A percentile compares a stretch with the other conserved stretches of the same genome.
Evolutionary conservation across 2,329 filamentous ascomycete genomes (phyloP).

Genomic region (Chaetothyriales sp.): DNA sequence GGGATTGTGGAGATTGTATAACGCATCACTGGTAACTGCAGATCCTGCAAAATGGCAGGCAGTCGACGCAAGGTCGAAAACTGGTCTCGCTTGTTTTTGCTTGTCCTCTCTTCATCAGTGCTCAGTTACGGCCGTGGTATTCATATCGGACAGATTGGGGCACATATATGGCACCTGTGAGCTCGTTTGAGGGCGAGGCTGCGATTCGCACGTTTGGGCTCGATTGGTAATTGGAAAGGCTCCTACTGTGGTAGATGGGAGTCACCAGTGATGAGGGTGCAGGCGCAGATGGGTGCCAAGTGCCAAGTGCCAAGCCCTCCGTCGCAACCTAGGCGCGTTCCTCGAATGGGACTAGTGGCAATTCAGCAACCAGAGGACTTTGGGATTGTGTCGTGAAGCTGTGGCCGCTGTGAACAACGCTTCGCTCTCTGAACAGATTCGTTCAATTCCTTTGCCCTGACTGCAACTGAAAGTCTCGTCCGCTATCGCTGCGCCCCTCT

Average conservation of each 20-base stretch:
- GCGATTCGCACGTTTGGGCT: not conserved
- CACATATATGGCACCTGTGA: not conserved
- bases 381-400: not conserved
- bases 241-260: too few relatives aligned
- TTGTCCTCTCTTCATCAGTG: not conserved
- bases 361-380: not conserved
- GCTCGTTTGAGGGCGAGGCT: not conserved
- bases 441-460: not conserved
- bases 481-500: not conserved
- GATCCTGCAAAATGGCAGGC: conserved; percentile 35
- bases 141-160: not conserved
- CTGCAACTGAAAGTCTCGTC: not conserved
- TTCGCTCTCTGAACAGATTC: not conserved
- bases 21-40: conserved; percentile 39
- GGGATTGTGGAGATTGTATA: too few relatives aligned
- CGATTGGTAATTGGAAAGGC: too few relatives aligned
- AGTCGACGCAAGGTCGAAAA: conserved; percentile 39
- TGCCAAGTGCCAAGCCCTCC: not conserved
- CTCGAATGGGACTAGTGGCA: not conserved
- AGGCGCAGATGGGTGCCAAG: too few relatives aligned
- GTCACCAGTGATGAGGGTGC: too few relatives aligned
- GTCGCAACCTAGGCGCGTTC: not conserved
- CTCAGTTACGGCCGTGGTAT: not conserved
- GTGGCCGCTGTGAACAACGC: not conserved
- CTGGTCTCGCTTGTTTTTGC: conserved; percentile 5